A percentile compares a stretch with the other conserved stretches of the same genome.
Evolutionary conservation across 805 yeast species (phyloP).

Genomic region (Ogataea degrootiae): DNA sequence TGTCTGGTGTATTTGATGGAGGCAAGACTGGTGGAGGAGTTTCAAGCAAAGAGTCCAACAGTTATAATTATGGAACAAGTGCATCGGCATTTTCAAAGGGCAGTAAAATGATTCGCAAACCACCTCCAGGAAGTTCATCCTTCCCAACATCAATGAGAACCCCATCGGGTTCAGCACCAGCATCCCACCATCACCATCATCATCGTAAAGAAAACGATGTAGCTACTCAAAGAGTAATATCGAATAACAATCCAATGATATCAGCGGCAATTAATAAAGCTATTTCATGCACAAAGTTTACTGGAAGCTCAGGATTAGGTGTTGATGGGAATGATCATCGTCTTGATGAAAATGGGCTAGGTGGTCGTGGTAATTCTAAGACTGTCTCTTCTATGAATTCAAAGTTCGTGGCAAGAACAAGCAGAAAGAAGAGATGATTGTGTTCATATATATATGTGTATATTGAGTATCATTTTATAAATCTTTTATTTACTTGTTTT

Average conservation of each 20-base stretch:
- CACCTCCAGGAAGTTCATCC: constrained; percentile 10
- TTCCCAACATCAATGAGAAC: constrained; percentile 18
- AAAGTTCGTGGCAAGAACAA: constrained; percentile 53
- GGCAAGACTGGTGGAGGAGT: background rate
- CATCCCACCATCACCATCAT: background rate
- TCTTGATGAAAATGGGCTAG: background rate
- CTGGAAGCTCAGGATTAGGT: background rate
- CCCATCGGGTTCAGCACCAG: constrained; percentile 2
- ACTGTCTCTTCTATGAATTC: constrained; percentile 55
- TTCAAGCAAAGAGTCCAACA: background rate
- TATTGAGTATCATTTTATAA: too few species aligned
- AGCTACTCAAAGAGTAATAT: constrained; percentile 15
- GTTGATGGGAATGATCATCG: background rate
- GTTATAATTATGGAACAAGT: background rate
- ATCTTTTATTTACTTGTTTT: too few species aligned
- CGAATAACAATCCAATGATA: constrained; percentile 27
- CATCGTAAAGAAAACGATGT: constrained; percentile 4
- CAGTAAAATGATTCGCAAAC: constrained; percentile 6
- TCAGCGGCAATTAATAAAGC: constrained; percentile 33
- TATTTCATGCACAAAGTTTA: constrained; percentile 16
- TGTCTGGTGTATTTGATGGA: constrained; percentile 5
- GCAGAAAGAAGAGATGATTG: constrained; percentile 34
- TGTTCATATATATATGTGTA: background rate
- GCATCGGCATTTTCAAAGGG: background rate
- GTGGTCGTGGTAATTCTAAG: constrained; percentile 14